These are phyloP conservation scores for Saturnispora saitoi DNA, from an alignment of 805 yeast species.

Conservation along the genomic window DNA sequence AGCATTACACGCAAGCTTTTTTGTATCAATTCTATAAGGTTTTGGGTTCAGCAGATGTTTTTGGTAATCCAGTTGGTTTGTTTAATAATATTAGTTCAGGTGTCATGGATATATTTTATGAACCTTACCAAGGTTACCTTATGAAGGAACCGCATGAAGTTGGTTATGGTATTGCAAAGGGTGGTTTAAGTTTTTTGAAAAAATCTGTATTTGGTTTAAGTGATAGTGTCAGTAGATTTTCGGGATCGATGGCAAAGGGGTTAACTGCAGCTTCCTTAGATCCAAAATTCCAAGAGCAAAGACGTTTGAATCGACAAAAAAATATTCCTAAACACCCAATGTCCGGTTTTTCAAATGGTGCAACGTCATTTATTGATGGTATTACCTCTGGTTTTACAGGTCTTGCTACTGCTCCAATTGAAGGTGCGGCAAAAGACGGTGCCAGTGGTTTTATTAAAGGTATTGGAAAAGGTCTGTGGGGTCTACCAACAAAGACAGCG, in stretches of 20 bases:
- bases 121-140: slow-evolving; percentile 92
- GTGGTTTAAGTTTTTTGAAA: slow-evolving; percentile 87
- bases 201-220: slow-evolving; percentile 93
- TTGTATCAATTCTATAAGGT: slow-evolving; percentile 87
- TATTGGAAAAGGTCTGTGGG: slow-evolving; percentile 87
- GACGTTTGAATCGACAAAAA: slow-evolving; percentile 65
- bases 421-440: slow-evolving; percentile 85
- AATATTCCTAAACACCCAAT: slow-evolving; percentile 80
- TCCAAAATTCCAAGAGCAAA: slow-evolving; percentile 72
- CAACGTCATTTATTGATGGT: slow-evolving; percentile 81
- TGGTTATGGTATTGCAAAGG: slow-evolving; percentile 93
- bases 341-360: slow-evolving; percentile 78
- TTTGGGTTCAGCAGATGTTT: slow-evolving; percentile 89
- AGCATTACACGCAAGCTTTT: slow-evolving; percentile 89
- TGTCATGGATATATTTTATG: slow-evolving; percentile 91
- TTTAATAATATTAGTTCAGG: slow-evolving; percentile 93
- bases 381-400: slow-evolving; percentile 84
- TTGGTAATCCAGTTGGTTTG: slow-evolving; percentile 96
- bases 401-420: slow-evolving; percentile 80
- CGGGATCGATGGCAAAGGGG: slow-evolving; percentile 93
- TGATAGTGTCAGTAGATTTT: slow-evolving; percentile 85
- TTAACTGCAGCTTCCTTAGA: slow-evolving; percentile 87
- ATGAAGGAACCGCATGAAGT: slow-evolving; percentile 95
- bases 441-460: slow-evolving; percentile 91
- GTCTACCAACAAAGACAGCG: slow-evolving; percentile 93